Conservation (phyloP, 148 eudicot species). For the Salicornia ramosissima region DNA sequence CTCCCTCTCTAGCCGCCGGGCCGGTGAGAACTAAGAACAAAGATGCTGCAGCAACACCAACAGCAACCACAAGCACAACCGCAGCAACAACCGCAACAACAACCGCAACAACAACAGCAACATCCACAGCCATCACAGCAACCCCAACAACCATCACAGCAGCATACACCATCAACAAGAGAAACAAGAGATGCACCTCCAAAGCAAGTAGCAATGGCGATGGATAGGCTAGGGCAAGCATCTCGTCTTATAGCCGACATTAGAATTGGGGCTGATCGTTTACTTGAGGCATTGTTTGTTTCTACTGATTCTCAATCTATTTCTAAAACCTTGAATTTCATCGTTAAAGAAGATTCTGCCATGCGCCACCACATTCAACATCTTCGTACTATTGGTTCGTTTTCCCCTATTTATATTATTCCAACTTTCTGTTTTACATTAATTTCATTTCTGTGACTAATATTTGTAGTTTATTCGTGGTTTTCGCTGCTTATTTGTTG, state of each 20-base stretch:
- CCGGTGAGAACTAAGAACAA: too few relatives aligned
- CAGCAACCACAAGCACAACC: background rate
- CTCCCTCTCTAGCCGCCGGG: too few relatives aligned
- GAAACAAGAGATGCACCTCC: constrained; percentile 71
- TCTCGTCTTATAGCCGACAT: constrained; percentile 81
- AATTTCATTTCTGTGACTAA: background rate
- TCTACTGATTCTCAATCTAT: constrained; percentile 44
- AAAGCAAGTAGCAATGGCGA: constrained; percentile 84
- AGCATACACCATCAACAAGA: constrained; percentile 15
- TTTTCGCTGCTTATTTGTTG: too few relatives aligned
- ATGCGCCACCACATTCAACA: constrained; percentile 65
- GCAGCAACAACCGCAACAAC: background rate
- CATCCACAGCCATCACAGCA: background rate
- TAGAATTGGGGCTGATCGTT: constrained; percentile 82
- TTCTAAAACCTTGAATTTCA: constrained; percentile 44
- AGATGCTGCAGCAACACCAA: constrained; percentile 5
- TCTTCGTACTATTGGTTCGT: constrained; percentile 67
- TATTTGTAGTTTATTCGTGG: too few relatives aligned
- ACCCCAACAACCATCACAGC: constrained; percentile 20
- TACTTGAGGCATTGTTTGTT: constrained; percentile 68
- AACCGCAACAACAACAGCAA: background rate
- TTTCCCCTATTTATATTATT: background rate
- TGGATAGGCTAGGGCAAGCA: constrained; percentile 83
- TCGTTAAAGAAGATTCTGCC: constrained; percentile 52
- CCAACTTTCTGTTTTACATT: background rate